phyloP scores from a whole-genome alignment of 179 eudicot genomes.

The Spinacia oleracea region DNA sequence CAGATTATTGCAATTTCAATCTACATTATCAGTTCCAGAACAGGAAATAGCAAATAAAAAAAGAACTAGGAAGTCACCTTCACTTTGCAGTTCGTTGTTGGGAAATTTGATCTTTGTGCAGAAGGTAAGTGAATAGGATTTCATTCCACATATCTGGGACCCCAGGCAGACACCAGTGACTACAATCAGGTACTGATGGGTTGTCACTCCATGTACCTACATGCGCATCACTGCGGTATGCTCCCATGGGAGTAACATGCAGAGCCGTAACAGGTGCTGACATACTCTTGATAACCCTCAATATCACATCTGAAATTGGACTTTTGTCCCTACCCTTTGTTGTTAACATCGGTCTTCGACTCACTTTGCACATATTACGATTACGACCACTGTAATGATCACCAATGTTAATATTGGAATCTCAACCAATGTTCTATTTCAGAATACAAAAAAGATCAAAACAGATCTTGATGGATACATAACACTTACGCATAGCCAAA shows the following conservation, averaged over 20 bases:
- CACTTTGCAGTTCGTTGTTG: conserved; percentile 24
- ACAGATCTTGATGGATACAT: not conserved
- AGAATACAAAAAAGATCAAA: not conserved
- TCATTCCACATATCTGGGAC: conserved; percentile 55
- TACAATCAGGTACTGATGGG: conserved; percentile 46
- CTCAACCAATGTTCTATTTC: not conserved
- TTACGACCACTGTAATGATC: conserved; percentile 36
- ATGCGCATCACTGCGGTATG: conserved; percentile 56
- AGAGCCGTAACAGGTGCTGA: conserved; percentile 41
- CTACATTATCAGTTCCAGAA: not conserved
- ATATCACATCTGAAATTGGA: conserved; percentile 36
- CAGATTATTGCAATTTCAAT: not conserved
- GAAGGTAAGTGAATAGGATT: conserved; percentile 41
- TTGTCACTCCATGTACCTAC: conserved; percentile 45
- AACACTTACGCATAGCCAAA: not conserved
- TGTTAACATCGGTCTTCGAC: conserved; percentile 35
- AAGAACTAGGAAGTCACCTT: conserved; percentile 21
- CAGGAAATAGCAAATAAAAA: not conserved
- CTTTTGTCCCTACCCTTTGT: conserved; percentile 45
- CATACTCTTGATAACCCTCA: conserved; percentile 44
- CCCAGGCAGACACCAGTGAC: conserved; percentile 58
- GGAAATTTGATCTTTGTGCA: conserved; percentile 35
- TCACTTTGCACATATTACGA: conserved; percentile 43
- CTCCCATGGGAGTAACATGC: conserved; percentile 50
- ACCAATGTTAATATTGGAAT: conserved; percentile 5